Conservation (phyloP, 2,329 filamentous ascomycete species). For the Penicillium sp. region DNA sequence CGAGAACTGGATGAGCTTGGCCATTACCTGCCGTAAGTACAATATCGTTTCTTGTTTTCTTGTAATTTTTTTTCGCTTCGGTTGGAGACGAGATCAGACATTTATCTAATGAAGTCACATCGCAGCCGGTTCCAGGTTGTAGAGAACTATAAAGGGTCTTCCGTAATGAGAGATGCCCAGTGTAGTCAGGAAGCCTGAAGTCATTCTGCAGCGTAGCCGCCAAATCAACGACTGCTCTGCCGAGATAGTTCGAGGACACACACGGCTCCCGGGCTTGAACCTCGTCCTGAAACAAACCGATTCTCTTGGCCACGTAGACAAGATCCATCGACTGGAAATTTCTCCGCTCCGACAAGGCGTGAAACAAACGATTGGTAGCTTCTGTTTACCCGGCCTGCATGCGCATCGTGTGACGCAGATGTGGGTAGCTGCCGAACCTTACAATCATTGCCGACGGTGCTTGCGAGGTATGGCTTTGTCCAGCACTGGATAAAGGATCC, state of each 20-base stretch:
- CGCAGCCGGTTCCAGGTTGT: conserved; percentile 71
- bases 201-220: conserved; percentile 64
- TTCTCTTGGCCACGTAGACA: too few species aligned
- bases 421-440: conserved; percentile 49
- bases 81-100: conserved; percentile 7
- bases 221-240: conserved; percentile 53
- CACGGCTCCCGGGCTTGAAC: conserved; percentile 59
- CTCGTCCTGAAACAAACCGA: too few species aligned
- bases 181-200: conserved; percentile 64
- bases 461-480: conserved; percentile 66
- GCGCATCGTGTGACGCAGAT: conserved; percentile 8
- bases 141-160: conserved; percentile 75
- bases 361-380: conserved; percentile 62
- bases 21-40: conserved; percentile 63
- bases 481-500: conserved; percentile 67
- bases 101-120: conserved; percentile 92
- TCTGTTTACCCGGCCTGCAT: conserved; percentile 1
- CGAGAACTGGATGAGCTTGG: conserved; percentile 78
- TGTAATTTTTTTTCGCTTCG: background rate
- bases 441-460: conserved; percentile 59
- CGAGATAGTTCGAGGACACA: conserved; percentile 80
- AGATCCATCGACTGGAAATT: conserved; percentile 68
- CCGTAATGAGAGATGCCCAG: conserved; percentile 53
- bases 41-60: background rate
- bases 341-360: conserved; percentile 67